These are phyloP conservation scores for Lichtheimia ramosa DNA, from an alignment of 371 early-diverging fungal genomes.

Conservation along the genomic window DNA sequence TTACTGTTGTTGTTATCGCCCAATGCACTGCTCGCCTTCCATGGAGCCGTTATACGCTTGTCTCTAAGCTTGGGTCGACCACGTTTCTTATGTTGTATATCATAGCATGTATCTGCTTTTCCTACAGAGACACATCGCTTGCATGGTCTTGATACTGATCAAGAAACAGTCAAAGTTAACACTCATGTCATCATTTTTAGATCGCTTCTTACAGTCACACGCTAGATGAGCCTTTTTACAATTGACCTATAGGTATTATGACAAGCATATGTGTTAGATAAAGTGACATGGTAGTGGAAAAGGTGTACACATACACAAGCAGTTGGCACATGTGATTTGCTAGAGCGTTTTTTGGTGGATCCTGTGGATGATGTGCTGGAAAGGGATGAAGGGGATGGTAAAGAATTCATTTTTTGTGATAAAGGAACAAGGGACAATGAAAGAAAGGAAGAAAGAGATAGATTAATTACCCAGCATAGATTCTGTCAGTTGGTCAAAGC, in stretches of 20 bases:
- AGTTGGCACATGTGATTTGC: slow-evolving; percentile 26
- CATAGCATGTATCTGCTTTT: slow-evolving; percentile 73
- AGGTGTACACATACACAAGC: slow-evolving; percentile 23
- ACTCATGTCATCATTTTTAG: neutral
- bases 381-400: slow-evolving; percentile 12
- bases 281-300: neutral
- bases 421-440: neutral
- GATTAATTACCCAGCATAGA: neutral
- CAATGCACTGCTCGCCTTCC: neutral
- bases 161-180: neutral
- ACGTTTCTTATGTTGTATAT: slow-evolving; percentile 80
- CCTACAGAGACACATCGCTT: slow-evolving; percentile 74
- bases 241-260: slow-evolving; percentile 16
- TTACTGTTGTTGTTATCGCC: neutral
- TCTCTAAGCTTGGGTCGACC: slow-evolving; percentile 76
- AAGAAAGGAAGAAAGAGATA: neutral
- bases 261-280: neutral
- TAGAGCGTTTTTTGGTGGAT: slow-evolving; percentile 13
- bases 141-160: slow-evolving; percentile 70
- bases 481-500: too few relatives aligned
- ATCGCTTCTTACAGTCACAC: slow-evolving; percentile 23
- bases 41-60: slow-evolving; percentile 20
- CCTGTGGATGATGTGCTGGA: slow-evolving; percentile 8
- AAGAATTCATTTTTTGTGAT: neutral
- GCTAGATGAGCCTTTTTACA: slow-evolving; percentile 34